Percentiles rank a stretch among this genome's conserved stretches.
phyloP scores from a whole-genome alignment of 805 yeast genomes.

The Torulaspora quercuum region DNA sequence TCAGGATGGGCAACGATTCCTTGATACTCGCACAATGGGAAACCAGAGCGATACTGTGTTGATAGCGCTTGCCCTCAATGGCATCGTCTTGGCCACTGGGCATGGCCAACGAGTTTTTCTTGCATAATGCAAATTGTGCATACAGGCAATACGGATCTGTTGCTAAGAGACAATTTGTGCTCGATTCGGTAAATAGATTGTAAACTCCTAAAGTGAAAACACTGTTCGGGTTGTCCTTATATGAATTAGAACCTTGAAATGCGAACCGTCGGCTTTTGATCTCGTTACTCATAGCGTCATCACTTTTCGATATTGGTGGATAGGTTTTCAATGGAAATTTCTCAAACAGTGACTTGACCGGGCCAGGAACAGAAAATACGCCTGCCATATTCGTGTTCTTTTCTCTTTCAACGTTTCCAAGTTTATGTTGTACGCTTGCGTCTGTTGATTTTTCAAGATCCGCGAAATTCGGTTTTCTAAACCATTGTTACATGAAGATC shows the following conservation, averaged over 20 bases:
- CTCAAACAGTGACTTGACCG: conserved; percentile 46
- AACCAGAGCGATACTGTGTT: conserved; percentile 42
- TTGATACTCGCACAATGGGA: conserved; percentile 50
- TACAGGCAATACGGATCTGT: conserved; percentile 58
- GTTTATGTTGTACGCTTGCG: too few relatives aligned
- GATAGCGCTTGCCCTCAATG: conserved; percentile 10
- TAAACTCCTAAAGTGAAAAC: conserved; percentile 54
- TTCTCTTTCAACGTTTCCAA: not conserved
- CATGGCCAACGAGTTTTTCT: conserved; percentile 43
- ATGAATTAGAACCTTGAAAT: conserved; percentile 17
- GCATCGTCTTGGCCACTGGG: conserved; percentile 34
- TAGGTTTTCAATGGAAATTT: conserved; percentile 49
- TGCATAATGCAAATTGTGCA: conserved; percentile 45
- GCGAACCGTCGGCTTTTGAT: conserved; percentile 26
- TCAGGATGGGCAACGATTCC: conserved; percentile 51
- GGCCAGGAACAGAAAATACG: conserved; percentile 37
- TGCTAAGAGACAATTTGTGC: conserved; percentile 38
- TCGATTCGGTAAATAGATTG: conserved; percentile 39
- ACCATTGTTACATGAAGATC: too few relatives aligned
- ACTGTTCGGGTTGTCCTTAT: conserved; percentile 14
- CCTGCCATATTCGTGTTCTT: conserved; percentile 5
- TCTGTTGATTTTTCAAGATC: not conserved
- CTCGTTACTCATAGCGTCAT: conserved; percentile 30
- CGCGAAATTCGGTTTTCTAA: too few relatives aligned
- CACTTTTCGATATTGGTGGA: conserved; percentile 37